Base-by-base conservation (phyloP, 176 grass and related monocot species). In the Cocos nucifera region DNA sequence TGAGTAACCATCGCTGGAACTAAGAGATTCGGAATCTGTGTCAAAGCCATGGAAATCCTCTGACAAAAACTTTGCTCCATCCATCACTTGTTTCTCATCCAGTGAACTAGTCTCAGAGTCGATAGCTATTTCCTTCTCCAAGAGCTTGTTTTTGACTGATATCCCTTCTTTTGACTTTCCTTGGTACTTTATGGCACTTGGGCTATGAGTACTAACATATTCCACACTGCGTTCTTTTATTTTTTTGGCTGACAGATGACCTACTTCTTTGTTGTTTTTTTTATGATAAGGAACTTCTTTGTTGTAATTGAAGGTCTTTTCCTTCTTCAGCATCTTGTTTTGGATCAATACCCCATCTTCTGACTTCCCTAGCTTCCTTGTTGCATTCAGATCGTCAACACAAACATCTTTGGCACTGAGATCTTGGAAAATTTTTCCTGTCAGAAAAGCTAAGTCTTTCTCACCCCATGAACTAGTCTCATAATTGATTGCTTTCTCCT, bases 1-100 rank as follows among this genome's bases (percentile, higher is more conserved):
- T 9, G 94, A 93, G 75, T 98, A 98, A 12, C 94, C 88, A 52
- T 93, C 94, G 50, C 94, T 93, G 61, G 57, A 51, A 65, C 82
- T 98, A 15, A 44, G 4, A 17, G 87, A 83, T 19, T 98, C 80
- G 5, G 94, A 81, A 75, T 98, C 87, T 0, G 88, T 89, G 66
- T 93, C 79, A 65, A 86, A 88, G 21, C 67, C 64, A 19, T 76
- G 83, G 78, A 89, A 89, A 51, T 73, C 80, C 63, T 83, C 85
- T 4, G 81, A 81, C 32, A 70, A 55, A 49, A 73, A 70, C 55
- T 79, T 92, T 73, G 5, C 66, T 79, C 76, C 28, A 51, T 12
- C 18, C 2, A 26, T 39, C 54, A 10, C 22, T 67, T 57, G 14
- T 15, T 35, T 17, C 44, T 76, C 17, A 66, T 44, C 70, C n/a